These are phyloP conservation scores for Incumbomyces lentus DNA, from an alignment of 2,329 filamentous ascomycete species.

Conservation along the genomic window DNA sequence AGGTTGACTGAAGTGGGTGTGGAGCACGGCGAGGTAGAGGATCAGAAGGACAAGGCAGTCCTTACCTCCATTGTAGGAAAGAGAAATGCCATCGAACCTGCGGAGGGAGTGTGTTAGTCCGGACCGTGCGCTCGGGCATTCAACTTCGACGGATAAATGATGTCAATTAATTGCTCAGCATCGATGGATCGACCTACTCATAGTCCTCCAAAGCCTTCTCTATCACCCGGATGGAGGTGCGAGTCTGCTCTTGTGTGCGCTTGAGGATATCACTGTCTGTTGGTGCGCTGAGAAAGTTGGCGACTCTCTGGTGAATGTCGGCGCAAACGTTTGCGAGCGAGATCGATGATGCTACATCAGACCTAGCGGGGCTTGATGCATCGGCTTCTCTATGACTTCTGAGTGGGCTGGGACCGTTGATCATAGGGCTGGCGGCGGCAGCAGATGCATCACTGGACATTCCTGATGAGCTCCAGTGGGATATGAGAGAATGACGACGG, in stretches of 20 bases:
- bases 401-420: constrained; percentile 12
- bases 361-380: constrained; percentile 12
- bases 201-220: constrained; percentile 66
- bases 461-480: constrained; percentile 1
- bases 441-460: constrained; percentile 16
- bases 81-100: constrained; percentile 66
- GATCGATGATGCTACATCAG: constrained; percentile 9
- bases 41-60: constrained; percentile 90
- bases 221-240: constrained; percentile 61
- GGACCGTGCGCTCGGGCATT: constrained; percentile 1
- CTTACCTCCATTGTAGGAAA: constrained; percentile 97
- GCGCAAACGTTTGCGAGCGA: constrained; percentile 52
- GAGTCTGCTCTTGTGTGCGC: constrained; percentile 63
- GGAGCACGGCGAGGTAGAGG: constrained; percentile 62
- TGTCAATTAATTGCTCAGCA: too few relatives aligned
- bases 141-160: too few relatives aligned
- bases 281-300: constrained; percentile 54
- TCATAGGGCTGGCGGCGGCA: constrained; percentile 21
- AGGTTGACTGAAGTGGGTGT: constrained; percentile 24
- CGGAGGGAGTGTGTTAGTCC: constrained; percentile 4
- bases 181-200: constrained; percentile 45
- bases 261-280: constrained; percentile 46
- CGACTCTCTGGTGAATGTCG: constrained; percentile 50
- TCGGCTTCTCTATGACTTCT: constrained; percentile 19
- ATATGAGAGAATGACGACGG: too few relatives aligned